Evolutionary conservation across 2,329 filamentous ascomycete species (phyloP).

Genomic region (Colletotrichum lindemuthianum): DNA sequence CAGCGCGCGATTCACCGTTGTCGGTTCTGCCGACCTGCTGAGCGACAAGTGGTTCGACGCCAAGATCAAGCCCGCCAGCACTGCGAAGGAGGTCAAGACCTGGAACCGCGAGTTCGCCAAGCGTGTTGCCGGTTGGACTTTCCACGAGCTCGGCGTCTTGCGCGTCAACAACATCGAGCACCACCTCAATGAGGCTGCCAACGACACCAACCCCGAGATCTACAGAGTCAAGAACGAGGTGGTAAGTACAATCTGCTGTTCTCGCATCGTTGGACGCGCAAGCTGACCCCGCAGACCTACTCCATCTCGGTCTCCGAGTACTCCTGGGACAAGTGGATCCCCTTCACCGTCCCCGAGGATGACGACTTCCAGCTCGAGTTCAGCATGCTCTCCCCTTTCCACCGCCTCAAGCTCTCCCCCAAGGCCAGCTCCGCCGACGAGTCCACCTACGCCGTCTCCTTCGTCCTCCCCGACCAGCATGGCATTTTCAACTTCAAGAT

Average conservation of each 20-base stretch:
- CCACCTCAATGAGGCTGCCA: slow-evolving; percentile 67
- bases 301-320: slow-evolving; percentile 91
- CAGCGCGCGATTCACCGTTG: slow-evolving; percentile 85
- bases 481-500: slow-evolving; percentile 98
- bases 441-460: slow-evolving; percentile 78
- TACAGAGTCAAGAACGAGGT: slow-evolving; percentile 98
- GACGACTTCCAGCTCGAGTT: slow-evolving; percentile 95
- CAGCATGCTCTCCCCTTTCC: slow-evolving; percentile 98
- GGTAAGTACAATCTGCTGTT: slow-evolving; percentile 65
- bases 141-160: slow-evolving; percentile 91
- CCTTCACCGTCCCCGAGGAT: slow-evolving; percentile 74
- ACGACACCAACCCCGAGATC: slow-evolving; percentile 81
- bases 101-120: slow-evolving; percentile 88
- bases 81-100: slow-evolving; percentile 66
- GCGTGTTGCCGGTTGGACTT: slow-evolving; percentile 91
- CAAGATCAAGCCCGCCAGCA: slow-evolving; percentile 71
- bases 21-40: slow-evolving; percentile 88
- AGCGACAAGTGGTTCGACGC: slow-evolving; percentile 90
- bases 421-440: slow-evolving; percentile 69
- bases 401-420: slow-evolving; percentile 79
- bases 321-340: slow-evolving; percentile 75
- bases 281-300: slow-evolving; percentile 70
- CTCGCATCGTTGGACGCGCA: not conserved
- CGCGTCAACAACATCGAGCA: slow-evolving; percentile 87
- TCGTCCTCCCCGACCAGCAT: slow-evolving; percentile 93